Evolutionary conservation across 2,329 filamentous ascomycete genomes (phyloP).

Genomic region (Fusarium verticillioides): DNA sequence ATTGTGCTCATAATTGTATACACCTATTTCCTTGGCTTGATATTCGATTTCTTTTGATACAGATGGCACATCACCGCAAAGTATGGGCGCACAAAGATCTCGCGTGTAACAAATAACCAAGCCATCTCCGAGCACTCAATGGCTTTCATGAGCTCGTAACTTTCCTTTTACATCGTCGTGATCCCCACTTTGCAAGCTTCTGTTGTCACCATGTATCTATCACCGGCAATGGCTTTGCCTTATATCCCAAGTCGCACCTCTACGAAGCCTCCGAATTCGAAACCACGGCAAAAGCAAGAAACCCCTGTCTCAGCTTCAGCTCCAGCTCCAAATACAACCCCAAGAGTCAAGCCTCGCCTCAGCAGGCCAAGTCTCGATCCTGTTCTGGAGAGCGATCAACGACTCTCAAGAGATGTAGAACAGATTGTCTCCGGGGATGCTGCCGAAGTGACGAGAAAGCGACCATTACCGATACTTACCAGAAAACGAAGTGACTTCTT

Average conservation of each 20-base stretch:
- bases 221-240: conserved; percentile 25
- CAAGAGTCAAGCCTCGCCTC: conserved; percentile 27
- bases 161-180: not conserved
- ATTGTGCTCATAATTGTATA: conserved; percentile 2
- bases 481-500: conserved; percentile 52
- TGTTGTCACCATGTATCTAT: conserved; percentile 18
- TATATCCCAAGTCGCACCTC: not conserved
- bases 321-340: not conserved
- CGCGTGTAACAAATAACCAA: not conserved
- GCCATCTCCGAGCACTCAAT: not conserved
- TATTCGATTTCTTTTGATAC: not conserved
- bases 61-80: not conserved
- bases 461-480: conserved; percentile 33
- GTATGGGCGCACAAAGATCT: not conserved
- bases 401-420: conserved; percentile 27
- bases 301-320: not conserved
- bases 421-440: conserved; percentile 24
- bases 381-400: conserved; percentile 46
- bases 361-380: conserved; percentile 43
- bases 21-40: not conserved
- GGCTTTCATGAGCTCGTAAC: not conserved
- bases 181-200: not conserved
- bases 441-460: conserved; percentile 26
- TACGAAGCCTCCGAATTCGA: conserved; percentile 1
- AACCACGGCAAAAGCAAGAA: conserved; percentile 11